Base-by-base conservation (phyloP, 768 basidiomycete genomes). In the Kwoniella bestiolae region DNA sequence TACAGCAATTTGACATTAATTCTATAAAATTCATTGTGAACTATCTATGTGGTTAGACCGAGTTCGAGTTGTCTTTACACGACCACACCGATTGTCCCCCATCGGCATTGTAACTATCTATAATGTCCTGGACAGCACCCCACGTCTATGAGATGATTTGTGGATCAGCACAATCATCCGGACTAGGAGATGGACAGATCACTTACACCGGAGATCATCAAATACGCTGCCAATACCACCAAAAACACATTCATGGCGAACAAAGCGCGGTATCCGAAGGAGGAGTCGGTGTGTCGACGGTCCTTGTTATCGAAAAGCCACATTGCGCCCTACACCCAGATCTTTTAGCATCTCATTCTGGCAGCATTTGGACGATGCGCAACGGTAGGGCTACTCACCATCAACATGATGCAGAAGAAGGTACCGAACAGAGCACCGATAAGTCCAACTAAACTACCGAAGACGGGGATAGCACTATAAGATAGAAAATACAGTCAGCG, bases 401-500 rank as follows among this genome's bases (percentile, higher is more conserved):
- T 60, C 11, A 61, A 35, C 50, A 47, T 49, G 23, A 75, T 64
- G 57, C 70, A 78, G n/a, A 76, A 38, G 67, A 76, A 71, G 0
- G 75, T 70, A 4, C 69, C 75, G 53, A 79, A 69, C 1, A 75
- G 35, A 25, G 71, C 71, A 16, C 73, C 77, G 34, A 76, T 74
- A 14, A 76, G 47, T 41, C 59, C 49, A 12, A 75, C 65, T 14
- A 79, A 69, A 46, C 66, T 56, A 21, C 63, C 66, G 51, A 76
- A 76, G 34, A 76, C 72, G n/a, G 78, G 78, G 35, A 79, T 75
- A 26, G 78, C 75, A 26, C 67, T 68, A 26, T 66, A 61, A 51
- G 63, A 66, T 55, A 72, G 59, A 53, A 60, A 74, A 11, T 66
- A 65, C 25, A 75, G 23, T 50, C 46, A 60, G 45, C 58, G 3